phyloP scores from a whole-genome alignment of 208 protist genomes.

The Spongospora subterranea region DNA sequence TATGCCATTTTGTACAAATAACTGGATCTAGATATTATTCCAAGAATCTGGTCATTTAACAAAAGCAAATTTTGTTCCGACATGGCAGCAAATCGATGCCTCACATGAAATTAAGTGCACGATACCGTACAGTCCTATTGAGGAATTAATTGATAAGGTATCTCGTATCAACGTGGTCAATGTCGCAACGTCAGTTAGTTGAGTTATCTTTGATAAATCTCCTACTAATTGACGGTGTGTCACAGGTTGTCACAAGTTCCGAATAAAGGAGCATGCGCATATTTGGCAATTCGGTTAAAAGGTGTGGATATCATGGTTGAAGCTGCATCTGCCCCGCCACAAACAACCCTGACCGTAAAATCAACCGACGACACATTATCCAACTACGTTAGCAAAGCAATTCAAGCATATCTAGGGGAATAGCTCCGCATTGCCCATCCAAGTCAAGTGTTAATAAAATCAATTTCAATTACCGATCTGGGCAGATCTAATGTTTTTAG shows the following conservation, averaged over 20 bases:
- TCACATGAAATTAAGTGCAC: background rate
- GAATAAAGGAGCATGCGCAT: conserved; percentile 26
- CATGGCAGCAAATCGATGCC: conserved; percentile 28
- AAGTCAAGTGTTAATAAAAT: no score
- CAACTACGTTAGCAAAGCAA: background rate
- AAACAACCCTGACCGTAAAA: conserved; percentile 34
- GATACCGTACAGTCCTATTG: background rate
- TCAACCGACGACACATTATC: background rate
- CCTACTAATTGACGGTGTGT: background rate
- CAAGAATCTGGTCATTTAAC: background rate
- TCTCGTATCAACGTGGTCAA: background rate
- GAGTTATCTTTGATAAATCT: background rate
- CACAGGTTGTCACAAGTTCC: background rate
- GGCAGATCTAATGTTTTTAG: no score
- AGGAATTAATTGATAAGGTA: background rate
- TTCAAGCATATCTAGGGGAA: background rate
- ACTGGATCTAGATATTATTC: conserved; percentile 15
- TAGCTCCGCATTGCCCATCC: no score
- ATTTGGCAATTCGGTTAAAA: conserved; percentile 41
- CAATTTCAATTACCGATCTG: no score
- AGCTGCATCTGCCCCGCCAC: background rate
- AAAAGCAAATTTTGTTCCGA: background rate
- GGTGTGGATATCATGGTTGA: background rate
- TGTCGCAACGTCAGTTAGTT: background rate
- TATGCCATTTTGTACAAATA: background rate